Evolutionary conservation across 192 early-diverging fungal species (phyloP), one percentile per base, ranked within the genome.

Genomic region (Coemansia pectinata): DNA sequence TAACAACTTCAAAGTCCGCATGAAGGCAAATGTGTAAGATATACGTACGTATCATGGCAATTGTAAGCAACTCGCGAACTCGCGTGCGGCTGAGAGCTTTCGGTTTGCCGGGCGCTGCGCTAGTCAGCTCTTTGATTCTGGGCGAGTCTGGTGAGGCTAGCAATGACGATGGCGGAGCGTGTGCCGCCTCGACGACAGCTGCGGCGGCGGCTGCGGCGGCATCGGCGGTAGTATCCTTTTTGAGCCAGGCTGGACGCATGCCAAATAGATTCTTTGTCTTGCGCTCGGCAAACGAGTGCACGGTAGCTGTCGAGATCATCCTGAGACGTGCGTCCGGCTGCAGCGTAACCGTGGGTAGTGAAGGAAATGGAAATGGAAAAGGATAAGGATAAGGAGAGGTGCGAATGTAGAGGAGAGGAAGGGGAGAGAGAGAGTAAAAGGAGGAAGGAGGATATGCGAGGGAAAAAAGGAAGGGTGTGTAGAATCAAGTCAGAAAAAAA

Each of bases 1-100:
- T 14, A 33, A 57, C 36, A 39, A 34, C 15, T 61, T 61, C 34
- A 39, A 39, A 36, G 59, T 39, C 59, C 36, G 59, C 58, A 19
- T 21, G 33, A 17, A 17, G 17, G 17, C 14, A 60, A 19, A 60
- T 6, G 58, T 19, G 34, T 10, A 5, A 11, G 21, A 67, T 39
- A 25, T 78, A 81, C 79, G 74, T 83, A 83, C 81, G 69, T 72
- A 78, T 83, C 70, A 83, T 67, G 29, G 81, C 76, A 23, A 74
- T 63, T 9, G 72, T 83, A 27, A 83, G 66, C 27, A 83, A 60
- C 59, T 83, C 81, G 63, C 81, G 76, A 41, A 72, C 61, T 41
- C 81, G 81, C 9, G 75, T 61, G 31, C 72, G 75, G 23, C 81
- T 83, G 17, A 83, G 76, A 17, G 76, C 63, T 62, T 83, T 83